Evolutionary conservation across 2,329 filamentous ascomycete genomes (phyloP).

Genomic region (Phaeophleospora eucalypticola): DNA sequence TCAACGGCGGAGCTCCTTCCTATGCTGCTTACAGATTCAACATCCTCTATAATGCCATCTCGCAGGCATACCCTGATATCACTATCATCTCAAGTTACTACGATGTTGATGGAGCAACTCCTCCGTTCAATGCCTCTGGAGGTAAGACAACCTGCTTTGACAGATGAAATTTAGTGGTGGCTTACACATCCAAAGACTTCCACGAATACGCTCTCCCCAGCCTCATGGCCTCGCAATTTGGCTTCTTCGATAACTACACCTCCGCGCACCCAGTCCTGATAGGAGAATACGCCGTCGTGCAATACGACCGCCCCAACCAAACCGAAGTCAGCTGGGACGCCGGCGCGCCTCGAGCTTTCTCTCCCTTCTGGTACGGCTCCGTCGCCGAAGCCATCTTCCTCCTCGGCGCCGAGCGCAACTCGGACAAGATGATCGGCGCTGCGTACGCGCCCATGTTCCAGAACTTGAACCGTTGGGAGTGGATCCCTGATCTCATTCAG

Average conservation of each 20-base stretch:
- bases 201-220: constrained; percentile 32
- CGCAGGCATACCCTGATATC: constrained; percentile 53
- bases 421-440: constrained; percentile 54
- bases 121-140: constrained; percentile 3
- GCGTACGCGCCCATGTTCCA: constrained; percentile 33
- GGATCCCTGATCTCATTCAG: constrained; percentile 37
- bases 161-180: neutral
- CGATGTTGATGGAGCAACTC: constrained; percentile 20
- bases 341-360: constrained; percentile 43
- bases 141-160: neutral
- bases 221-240: constrained; percentile 28
- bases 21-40: constrained; percentile 52
- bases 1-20: constrained; percentile 41
- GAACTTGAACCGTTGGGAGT: constrained; percentile 31
- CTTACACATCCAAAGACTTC: constrained; percentile 23
- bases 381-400: constrained; percentile 64
- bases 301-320: constrained; percentile 40
- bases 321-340: constrained; percentile 40
- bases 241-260: constrained; percentile 47
- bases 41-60: constrained; percentile 58
- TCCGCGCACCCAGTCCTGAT: constrained; percentile 34
- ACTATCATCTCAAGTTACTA: constrained; percentile 51
- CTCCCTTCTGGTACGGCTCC: constrained; percentile 48
- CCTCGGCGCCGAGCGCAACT: constrained; percentile 62
- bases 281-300: constrained; percentile 52